Evolutionary conservation across 1,284 basidiomycete species (phyloP), one percentile per base, ranked within the genome.

Genomic region (Calocybe gambosa): DNA sequence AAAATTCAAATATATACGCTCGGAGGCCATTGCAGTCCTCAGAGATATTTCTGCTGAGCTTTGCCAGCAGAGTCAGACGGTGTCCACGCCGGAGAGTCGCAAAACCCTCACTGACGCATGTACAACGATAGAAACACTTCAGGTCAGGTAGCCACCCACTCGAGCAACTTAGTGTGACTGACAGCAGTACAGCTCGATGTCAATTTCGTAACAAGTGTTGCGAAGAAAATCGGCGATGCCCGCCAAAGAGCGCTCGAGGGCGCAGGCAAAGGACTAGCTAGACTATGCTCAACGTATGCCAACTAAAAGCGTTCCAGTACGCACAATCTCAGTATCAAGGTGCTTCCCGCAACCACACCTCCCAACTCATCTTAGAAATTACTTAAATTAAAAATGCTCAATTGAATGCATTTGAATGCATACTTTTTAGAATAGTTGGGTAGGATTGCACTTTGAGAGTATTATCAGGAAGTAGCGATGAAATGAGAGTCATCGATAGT

Each of bases 201-300:
- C 35, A 86, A 89, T 49, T 83, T 82, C 52, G 68, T 82, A 29
- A 60, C 78, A 41, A 70, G 70, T 29, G 61, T 83, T 23, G 77
- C 76, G 10, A 87, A 84, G 68, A 82, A 71, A 55, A 62, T 83
- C 28, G 74, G 71, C 0, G 86, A 89, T 34, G 67, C 85, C 1
- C 77, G 80, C 33, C 85, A 78, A 60, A 85, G 79, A 61, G 73
- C 82, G 5, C 61, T 79, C n/a, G 85, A 85, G 47, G 85, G 85
- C 26, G 66, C 82, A 37, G 80, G 77, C 18, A 87, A 83, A 59
- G 85, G 86, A 20, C 70, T 85, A 46, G 58, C 61, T 23, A 77
- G 78, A 41, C 59, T 85, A 34, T 71, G 69, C 56, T 67, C 73
- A 31, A 67, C 66, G 15, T 74, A 82, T 49, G 48, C 60, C 26